phyloP scores from a whole-genome alignment of 129 eudicot species.

The Mikania micrantha region DNA sequence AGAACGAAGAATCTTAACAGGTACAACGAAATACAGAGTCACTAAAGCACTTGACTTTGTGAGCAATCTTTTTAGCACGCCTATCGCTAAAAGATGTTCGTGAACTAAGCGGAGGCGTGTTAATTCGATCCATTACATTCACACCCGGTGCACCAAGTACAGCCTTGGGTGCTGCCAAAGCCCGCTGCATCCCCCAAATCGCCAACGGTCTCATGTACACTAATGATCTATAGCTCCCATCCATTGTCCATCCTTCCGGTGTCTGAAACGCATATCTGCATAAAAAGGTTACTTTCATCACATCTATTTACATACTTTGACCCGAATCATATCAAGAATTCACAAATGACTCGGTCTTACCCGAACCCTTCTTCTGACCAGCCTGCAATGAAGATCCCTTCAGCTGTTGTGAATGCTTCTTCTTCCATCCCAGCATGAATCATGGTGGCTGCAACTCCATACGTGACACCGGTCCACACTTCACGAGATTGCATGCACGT shows the following conservation, averaged over 20 bases:
- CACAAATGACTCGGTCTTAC: too few relatives aligned
- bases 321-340: too few relatives aligned
- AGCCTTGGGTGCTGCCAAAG: constrained; percentile 49
- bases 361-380: constrained; percentile 98
- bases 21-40: constrained; percentile 61
- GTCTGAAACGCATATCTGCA: constrained; percentile 87
- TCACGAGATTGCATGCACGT: constrained; percentile 99
- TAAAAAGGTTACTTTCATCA: too few relatives aligned
- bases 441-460: constrained; percentile 87
- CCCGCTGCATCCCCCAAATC: constrained; percentile 97
- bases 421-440: constrained; percentile 90
- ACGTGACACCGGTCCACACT: constrained; percentile 92
- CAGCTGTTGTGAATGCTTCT: constrained; percentile 76
- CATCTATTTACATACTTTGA: too few relatives aligned
- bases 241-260: constrained; percentile 94
- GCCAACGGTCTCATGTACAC: constrained; percentile 94
- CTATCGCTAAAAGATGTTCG: constrained; percentile 25
- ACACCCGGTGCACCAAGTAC: constrained; percentile 66
- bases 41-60: constrained; percentile 52
- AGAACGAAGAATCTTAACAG: constrained; percentile 21
- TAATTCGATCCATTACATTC: too few relatives aligned
- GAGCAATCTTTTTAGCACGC: constrained; percentile 46
- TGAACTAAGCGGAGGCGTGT: constrained; percentile 29
- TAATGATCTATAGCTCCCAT: constrained; percentile 86
- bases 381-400: constrained; percentile 88